phyloP scores from a whole-genome alignment of 2,329 filamentous ascomycete species.

The Venturiaceae sp. region DNA sequence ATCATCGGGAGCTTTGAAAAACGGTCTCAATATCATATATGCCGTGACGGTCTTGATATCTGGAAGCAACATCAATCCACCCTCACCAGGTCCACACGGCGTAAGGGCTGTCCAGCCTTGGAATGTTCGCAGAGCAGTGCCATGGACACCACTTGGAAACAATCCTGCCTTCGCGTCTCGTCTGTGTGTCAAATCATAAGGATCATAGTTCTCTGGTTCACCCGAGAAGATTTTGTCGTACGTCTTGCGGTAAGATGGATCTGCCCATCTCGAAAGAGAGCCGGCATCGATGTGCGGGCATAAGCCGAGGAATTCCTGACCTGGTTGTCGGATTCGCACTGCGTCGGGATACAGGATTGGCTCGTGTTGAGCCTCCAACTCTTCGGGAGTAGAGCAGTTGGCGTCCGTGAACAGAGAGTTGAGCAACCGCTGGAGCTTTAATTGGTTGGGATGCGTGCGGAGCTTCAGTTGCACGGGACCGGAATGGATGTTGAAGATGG shows the following conservation, averaged over 20 bases:
- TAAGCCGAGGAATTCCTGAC: conserved; percentile 28
- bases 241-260: conserved; percentile 25
- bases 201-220: conserved; percentile 24
- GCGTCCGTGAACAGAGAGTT: conserved; percentile 30
- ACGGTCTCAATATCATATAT: conserved; percentile 33
- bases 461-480: conserved; percentile 28
- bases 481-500: conserved; percentile 30
- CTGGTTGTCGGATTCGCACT: conserved; percentile 28
- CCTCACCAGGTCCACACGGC: conserved; percentile 22
- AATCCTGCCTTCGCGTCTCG: conserved; percentile 24
- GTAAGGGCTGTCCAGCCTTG: conserved; percentile 36
- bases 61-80: conserved; percentile 30
- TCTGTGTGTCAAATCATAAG: conserved; percentile 27
- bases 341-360: conserved; percentile 32
- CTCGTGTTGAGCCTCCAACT: conserved; percentile 19
- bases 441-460: conserved; percentile 28
- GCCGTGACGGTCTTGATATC: conserved; percentile 26
- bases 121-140: conserved; percentile 27
- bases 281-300: conserved; percentile 36
- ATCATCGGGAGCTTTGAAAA: conserved; percentile 26
- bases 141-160: conserved; percentile 27
- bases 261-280: conserved; percentile 33
- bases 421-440: conserved; percentile 25
- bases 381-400: conserved; percentile 5
- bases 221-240: conserved; percentile 30